These are phyloP conservation scores for Borovskyia barvae DNA, from an alignment of 208 protist species.

Conservation along the genomic window DNA sequence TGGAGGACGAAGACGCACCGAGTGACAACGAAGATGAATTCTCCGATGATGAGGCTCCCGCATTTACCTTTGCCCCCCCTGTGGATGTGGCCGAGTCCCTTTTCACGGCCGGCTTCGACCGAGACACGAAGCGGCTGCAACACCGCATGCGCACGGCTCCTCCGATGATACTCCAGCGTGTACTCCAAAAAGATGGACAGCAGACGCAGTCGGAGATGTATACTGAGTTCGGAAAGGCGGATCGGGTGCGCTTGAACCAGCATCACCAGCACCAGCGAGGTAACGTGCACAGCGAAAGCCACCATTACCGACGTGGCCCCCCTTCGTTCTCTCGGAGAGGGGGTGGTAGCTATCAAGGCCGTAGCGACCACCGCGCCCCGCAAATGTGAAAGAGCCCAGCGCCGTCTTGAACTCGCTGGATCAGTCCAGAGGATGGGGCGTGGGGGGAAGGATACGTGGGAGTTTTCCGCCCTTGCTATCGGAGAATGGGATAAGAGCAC, in stretches of 20 bases:
- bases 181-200: constrained; percentile 67
- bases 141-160: constrained; percentile 87
- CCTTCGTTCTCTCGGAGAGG: too few species aligned
- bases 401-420: too few species aligned
- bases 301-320: constrained; percentile 5
- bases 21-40: constrained; percentile 87
- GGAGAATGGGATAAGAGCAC: too few species aligned
- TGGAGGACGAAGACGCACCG: constrained; percentile 84
- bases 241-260: not conserved
- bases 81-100: constrained; percentile 83
- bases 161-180: constrained; percentile 74
- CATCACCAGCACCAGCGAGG: not conserved
- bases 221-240: constrained; percentile 26
- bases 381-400: too few species aligned
- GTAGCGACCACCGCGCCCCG: constrained; percentile 7
- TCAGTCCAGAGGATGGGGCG: too few species aligned
- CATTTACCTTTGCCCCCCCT: constrained; percentile 87
- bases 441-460: too few species aligned
- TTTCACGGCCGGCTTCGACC: constrained; percentile 82
- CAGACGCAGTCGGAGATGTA: constrained; percentile 84
- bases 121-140: constrained; percentile 85
- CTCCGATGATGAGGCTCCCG: constrained; percentile 87
- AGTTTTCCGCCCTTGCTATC: too few species aligned
- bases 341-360: constrained; percentile 13
- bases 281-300: not conserved